A percentile compares a stretch with the other conserved stretches of the same genome.
phyloP scores from a whole-genome alignment of 2,329 filamentous ascomycete genomes.

The Beauveria bassiana region DNA sequence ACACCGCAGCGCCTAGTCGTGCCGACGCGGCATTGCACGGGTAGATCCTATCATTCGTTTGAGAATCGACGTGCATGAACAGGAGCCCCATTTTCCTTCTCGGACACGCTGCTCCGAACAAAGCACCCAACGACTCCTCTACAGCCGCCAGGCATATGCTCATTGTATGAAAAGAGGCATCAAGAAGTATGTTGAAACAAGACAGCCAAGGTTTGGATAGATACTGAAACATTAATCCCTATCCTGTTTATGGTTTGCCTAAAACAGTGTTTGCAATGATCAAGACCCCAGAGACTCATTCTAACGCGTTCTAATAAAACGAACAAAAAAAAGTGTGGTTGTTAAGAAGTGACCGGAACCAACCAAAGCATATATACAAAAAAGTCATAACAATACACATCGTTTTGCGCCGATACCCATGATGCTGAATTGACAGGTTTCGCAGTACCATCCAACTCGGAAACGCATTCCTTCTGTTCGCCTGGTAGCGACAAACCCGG shows the following conservation, averaged over 20 bases:
- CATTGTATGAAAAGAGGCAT: background rate
- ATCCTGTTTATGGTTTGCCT: background rate
- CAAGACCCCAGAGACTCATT: background rate
- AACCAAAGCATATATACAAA: constrained; percentile 4
- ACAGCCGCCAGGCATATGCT: background rate
- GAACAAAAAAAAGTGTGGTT: background rate
- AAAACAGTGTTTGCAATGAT: constrained; percentile 6
- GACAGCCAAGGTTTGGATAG: background rate
- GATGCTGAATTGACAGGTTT: constrained; percentile 8
- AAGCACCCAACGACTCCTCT: background rate
- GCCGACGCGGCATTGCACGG: no score
- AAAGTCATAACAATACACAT: constrained; percentile 6
- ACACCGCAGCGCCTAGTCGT: no score
- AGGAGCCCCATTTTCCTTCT: background rate
- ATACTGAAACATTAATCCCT: constrained; percentile 4
- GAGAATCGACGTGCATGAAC: background rate
- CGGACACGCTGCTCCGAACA: background rate
- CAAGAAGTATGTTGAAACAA: background rate
- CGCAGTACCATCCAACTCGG: constrained; percentile 3
- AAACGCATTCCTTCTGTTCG: background rate
- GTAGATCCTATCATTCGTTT: no score
- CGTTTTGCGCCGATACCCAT: constrained; percentile 10
- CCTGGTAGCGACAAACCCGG: constrained; percentile 1
- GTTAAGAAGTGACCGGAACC: background rate
- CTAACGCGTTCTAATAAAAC: constrained; percentile 8